phyloP scores from a whole-genome alignment of 352 stramenopile genomes.

The Vaucheria bursata region DNA sequence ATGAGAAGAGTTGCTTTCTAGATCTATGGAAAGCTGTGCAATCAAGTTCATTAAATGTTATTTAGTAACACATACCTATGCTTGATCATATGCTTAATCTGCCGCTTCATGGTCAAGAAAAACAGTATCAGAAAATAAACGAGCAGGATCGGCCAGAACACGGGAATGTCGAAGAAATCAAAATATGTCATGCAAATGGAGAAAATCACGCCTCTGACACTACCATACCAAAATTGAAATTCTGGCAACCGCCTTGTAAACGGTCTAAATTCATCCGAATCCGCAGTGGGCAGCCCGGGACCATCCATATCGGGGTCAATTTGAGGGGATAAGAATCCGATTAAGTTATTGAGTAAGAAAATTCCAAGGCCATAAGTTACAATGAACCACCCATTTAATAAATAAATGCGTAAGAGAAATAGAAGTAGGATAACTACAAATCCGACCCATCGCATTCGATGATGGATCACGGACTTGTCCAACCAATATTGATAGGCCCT shows the following conservation, averaged over 20 bases:
- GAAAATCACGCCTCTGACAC: constrained; percentile 68
- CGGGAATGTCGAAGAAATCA: constrained; percentile 91
- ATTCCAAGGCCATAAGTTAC: constrained; percentile 97
- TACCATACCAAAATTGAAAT: constrained; percentile 95
- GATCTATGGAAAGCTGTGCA: too few species aligned
- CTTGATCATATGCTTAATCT: constrained; percentile 99
- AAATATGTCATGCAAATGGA: constrained; percentile 96
- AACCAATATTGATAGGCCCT: constrained; percentile 92
- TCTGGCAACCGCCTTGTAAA: constrained; percentile 86
- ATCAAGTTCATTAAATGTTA: too few species aligned
- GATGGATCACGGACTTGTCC: constrained; percentile 94
- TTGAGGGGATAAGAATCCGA: constrained; percentile 95
- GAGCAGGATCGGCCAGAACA: constrained; percentile 98
- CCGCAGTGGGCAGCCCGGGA: constrained; percentile 73
- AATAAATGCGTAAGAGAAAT: constrained; percentile 84
- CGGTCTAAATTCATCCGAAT: constrained; percentile 61
- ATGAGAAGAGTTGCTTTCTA: too few species aligned
- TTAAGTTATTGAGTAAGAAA: constrained; percentile 98
- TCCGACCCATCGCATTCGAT: constrained; percentile 76
- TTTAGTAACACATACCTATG: constrained; percentile 97
- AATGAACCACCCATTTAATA: constrained; percentile 91
- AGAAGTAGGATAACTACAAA: constrained; percentile 71
- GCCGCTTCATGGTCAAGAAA: constrained; percentile 93
- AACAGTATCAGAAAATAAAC: constrained; percentile 98
- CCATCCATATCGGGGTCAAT: constrained; percentile 77